Evolutionary conservation across 176 grass and related monocot species (phyloP).

Genomic region (Avena sativa): DNA sequence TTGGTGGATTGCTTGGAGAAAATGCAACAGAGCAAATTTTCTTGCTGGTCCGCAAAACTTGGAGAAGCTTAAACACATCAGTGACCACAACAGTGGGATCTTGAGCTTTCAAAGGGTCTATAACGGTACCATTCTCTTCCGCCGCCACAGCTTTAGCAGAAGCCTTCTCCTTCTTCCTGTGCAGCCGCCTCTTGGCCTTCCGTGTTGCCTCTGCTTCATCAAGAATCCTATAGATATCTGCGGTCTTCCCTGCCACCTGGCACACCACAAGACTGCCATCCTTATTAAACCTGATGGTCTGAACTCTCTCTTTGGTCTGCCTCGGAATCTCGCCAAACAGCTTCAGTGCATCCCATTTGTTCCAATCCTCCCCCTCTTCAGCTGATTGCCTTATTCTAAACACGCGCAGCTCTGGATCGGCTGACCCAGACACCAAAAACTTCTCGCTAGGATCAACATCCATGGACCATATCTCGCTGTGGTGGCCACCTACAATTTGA

Average conservation of each 20-base stretch:
- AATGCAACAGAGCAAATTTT: slow-evolving; percentile 89
- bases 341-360: slow-evolving; percentile 89
- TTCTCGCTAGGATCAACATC: slow-evolving; percentile 72
- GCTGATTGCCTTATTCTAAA: slow-evolving; percentile 62
- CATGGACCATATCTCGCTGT: slow-evolving; percentile 88
- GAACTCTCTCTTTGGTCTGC: slow-evolving; percentile 81
- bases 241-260: slow-evolving; percentile 79
- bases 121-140: slow-evolving; percentile 61
- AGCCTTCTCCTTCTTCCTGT: slow-evolving; percentile 87
- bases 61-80: slow-evolving; percentile 87
- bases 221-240: slow-evolving; percentile 83
- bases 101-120: slow-evolving; percentile 53
- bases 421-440: slow-evolving; percentile 83
- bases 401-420: slow-evolving; percentile 73
- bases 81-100: slow-evolving; percentile 67
- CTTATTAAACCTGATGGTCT: slow-evolving; percentile 76
- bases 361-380: slow-evolving; percentile 64
- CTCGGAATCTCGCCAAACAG: slow-evolving; percentile 88
- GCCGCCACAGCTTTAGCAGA: slow-evolving; percentile 50
- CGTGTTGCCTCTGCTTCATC: slow-evolving; percentile 68
- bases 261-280: slow-evolving; percentile 77
- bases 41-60: slow-evolving; percentile 73
- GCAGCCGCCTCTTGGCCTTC: slow-evolving; percentile 82
- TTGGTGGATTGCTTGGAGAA: slow-evolving; percentile 66
- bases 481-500: slow-evolving; percentile 85